Conservation (phyloP, 192 early-diverging fungal genomes). For the Neocallimastix lanati region DNA sequence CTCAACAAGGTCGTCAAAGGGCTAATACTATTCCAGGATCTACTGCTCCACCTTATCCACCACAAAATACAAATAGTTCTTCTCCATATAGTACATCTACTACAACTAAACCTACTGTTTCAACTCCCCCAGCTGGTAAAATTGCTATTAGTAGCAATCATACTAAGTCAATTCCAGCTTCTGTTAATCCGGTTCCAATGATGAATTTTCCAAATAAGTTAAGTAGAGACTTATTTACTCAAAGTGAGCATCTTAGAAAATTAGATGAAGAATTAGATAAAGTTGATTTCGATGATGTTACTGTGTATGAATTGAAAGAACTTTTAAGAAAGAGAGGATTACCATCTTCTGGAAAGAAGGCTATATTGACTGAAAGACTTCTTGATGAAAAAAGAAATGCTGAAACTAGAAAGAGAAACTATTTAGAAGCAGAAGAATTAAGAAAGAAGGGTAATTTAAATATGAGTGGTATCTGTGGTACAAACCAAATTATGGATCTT, state of each 20-base stretch:
- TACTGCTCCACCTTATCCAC: not conserved
- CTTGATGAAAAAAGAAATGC: slow-evolving; percentile 29
- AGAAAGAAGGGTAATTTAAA: not conserved
- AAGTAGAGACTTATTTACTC: not conserved
- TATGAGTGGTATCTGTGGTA: not conserved
- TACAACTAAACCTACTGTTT: not conserved
- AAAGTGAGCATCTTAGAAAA: slow-evolving; percentile 1
- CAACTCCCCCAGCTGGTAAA: not conserved
- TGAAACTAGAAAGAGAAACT: not conserved
- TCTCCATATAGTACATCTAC: not conserved
- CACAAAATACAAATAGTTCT: not conserved
- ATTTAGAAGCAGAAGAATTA: not conserved
- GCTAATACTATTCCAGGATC: not conserved
- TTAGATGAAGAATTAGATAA: slow-evolving; percentile 41
- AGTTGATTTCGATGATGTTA: slow-evolving; percentile 56
- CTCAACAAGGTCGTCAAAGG: not conserved
- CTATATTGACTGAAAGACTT: slow-evolving; percentile 41
- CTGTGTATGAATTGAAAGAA: slow-evolving; percentile 54
- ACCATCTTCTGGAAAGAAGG: slow-evolving; percentile 53
- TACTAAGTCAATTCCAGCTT: not conserved
- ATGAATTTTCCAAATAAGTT: not conserved
- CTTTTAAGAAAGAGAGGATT: slow-evolving; percentile 45
- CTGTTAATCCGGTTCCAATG: not conserved
- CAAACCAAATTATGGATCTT: not conserved
- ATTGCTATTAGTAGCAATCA: not conserved